phyloP scores from a whole-genome alignment of 805 yeast genomes.

The Saccharomycopsis vini region DNA sequence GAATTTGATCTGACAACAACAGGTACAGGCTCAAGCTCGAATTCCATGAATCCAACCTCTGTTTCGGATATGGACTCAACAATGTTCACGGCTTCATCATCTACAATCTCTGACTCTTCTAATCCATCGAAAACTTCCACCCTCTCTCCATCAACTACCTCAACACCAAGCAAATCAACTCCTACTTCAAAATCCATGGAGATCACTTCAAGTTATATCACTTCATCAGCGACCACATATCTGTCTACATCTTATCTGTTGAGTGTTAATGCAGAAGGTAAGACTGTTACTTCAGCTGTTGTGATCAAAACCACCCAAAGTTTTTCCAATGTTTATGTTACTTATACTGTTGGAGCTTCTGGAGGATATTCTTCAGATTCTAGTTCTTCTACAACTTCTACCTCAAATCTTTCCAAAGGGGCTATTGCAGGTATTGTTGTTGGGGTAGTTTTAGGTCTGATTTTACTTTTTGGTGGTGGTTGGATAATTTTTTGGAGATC shows the following conservation, averaged over 20 bases:
- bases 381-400: no score
- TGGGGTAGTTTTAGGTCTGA: conserved; percentile 16
- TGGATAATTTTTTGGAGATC: conserved; percentile 17
- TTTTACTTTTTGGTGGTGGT: conserved; percentile 12
- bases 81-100: no score
- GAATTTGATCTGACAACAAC: no score
- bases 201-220: no score
- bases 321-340: conserved; percentile 14
- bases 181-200: conserved; percentile 1
- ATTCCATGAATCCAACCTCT: no score
- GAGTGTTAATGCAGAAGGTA: conserved; percentile 19
- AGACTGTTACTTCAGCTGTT: conserved; percentile 19
- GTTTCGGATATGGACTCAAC: no score
- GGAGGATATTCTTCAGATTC: no score
- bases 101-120: no score
- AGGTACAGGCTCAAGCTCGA: no score
- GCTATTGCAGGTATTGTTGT: conserved; percentile 19
- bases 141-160: no score
- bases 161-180: conserved; percentile 2
- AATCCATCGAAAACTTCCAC: neutral
- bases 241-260: conserved; percentile 16
- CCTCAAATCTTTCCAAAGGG: conserved; percentile 7
- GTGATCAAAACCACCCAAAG: conserved; percentile 13
- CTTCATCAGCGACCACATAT: no score
- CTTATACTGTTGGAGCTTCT: no score